Percentiles rank a stretch among this genome's conserved stretches.
Conservation (phyloP, 2,329 filamentous ascomycete genomes). For the Neocucurbitaria cava region DNA sequence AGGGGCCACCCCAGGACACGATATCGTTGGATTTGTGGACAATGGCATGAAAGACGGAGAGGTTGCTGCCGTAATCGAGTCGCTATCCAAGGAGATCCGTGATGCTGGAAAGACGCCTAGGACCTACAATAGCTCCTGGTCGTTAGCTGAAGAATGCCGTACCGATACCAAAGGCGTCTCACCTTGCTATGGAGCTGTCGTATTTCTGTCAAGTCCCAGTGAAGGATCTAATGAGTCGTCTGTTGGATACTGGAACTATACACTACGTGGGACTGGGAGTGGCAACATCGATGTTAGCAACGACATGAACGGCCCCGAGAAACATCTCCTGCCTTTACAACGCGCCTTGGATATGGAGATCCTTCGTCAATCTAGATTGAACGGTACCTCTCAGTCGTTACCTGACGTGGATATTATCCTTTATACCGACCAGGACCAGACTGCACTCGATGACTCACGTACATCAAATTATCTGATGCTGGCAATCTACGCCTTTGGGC, state of each 20-base stretch:
- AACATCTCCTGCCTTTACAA: constrained; percentile 30
- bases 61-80: constrained; percentile 26
- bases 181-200: constrained; percentile 26
- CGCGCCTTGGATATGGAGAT: constrained; percentile 31
- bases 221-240: constrained; percentile 37
- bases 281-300: constrained; percentile 21
- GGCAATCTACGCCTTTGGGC: constrained; percentile 26
- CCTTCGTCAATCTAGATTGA: constrained; percentile 52
- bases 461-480: constrained; percentile 13
- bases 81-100: constrained; percentile 20
- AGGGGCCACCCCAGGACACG: constrained; percentile 13
- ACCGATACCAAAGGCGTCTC: constrained; percentile 15
- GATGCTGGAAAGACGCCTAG: constrained; percentile 26
- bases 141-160: constrained; percentile 21
- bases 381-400: constrained; percentile 10
- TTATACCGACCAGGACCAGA: constrained; percentile 24
- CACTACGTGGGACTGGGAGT: constrained; percentile 17
- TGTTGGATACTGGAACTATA: constrained; percentile 34
- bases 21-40: constrained; percentile 32
- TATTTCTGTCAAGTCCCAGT: constrained; percentile 29
- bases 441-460: constrained; percentile 12
- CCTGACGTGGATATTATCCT: constrained; percentile 16
- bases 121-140: constrained; percentile 12
- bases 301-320: constrained; percentile 18
- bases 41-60: constrained; percentile 32